Percentiles rank a stretch among this genome's conserved stretches.
phyloP scores from a whole-genome alignment of 2,329 filamentous ascomycete species.

The Ceratocystis albifundus region DNA sequence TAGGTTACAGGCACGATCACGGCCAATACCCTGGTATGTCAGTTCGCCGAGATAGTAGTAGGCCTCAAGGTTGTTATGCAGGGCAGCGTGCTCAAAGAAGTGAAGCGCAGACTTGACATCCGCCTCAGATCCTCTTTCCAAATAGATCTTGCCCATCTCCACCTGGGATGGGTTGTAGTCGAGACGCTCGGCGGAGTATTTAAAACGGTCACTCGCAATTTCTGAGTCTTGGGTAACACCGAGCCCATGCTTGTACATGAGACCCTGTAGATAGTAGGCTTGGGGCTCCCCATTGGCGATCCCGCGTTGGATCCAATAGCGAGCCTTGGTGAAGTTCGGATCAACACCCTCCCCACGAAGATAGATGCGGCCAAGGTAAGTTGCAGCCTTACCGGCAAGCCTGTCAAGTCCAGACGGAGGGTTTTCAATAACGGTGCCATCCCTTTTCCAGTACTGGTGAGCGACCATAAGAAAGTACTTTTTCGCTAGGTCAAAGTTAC shows the following conservation, averaged over 20 bases:
- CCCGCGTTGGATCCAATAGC: slow-evolving; percentile 74
- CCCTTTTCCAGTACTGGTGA: slow-evolving; percentile 67
- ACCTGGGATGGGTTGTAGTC: slow-evolving; percentile 73
- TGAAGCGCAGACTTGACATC: slow-evolving; percentile 67
- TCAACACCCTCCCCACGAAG: slow-evolving; percentile 73
- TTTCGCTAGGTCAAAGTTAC: slow-evolving; percentile 61
- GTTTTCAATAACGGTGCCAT: slow-evolving; percentile 62
- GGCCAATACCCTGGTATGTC: slow-evolving; percentile 65
- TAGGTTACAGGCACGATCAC: slow-evolving; percentile 64
- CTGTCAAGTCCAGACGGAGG: slow-evolving; percentile 62
- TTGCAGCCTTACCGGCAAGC: slow-evolving; percentile 69
- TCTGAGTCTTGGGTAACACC: slow-evolving; percentile 58
- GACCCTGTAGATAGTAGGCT: slow-evolving; percentile 70
- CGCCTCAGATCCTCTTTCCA: slow-evolving; percentile 62
- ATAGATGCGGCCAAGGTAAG: slow-evolving; percentile 80
- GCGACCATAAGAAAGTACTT: slow-evolving; percentile 73
- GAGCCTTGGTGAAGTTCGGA: slow-evolving; percentile 65
- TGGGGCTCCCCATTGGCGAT: slow-evolving; percentile 64
- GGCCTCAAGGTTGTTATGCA: slow-evolving; percentile 75
- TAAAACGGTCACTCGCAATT: slow-evolving; percentile 64
- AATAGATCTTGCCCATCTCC: slow-evolving; percentile 67
- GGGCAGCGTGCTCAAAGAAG: slow-evolving; percentile 77
- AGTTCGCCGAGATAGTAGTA: slow-evolving; percentile 89
- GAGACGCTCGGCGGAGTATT: slow-evolving; percentile 60
- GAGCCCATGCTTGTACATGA: slow-evolving; percentile 73